Base-by-base conservation (phyloP, 139 green algal genomes). In the Auxenochlorella pyrenoidosa region DNA sequence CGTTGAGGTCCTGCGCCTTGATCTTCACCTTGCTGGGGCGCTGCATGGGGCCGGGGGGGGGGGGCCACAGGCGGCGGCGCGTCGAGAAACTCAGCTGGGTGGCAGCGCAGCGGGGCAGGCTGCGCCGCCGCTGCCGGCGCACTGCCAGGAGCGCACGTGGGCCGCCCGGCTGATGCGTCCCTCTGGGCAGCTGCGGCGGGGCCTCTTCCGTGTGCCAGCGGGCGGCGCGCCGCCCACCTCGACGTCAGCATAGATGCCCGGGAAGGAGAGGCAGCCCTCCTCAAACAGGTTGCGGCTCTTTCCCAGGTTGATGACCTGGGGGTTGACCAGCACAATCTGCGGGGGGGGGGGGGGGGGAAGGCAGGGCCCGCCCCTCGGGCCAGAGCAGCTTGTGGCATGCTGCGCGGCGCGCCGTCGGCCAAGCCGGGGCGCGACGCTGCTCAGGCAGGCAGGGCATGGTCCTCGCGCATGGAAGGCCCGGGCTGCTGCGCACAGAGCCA, bases 321-420 rank as follows among this genome's bases (percentile, higher is more conserved):
- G 98, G 91, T 99, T 99, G n/a, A 98, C 94, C 68, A 99, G 91
- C 19, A 99, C 93, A 21, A 93, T 89, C 90, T 99, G 96, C 54
- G 38, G 38, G 60, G 26, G 13, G 78, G 18, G 18, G 2, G 12
- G n/a, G 36, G n/a, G 51, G 10, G 54, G 8, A 22, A 34, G 38
- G n/a, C 28, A 28, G 78, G 54, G 16, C 13, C 0, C 13, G 32
- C 1, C 30, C 15, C 28, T 43, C 28, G 73, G 3, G 2, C 41
- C 36, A 15, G 38, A 30, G 26, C 38, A n/a, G n/a, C n/a, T n/a
- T n/a, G n/a, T n/a, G n/a, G n/a, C n/a, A n/a, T n/a, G n/a, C n/a
- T n/a, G n/a, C n/a, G n/a, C n/a, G n/a, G n/a, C n/a, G n/a, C n/a
- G n/a, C n/a, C n/a, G n/a, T n/a, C n/a, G n/a, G n/a, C n/a, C n/a